Percentiles rank a stretch among this genome's conserved stretches.
Evolutionary conservation across 73 alveolate species (phyloP).

Genomic region (Paramecium caudatum): DNA sequence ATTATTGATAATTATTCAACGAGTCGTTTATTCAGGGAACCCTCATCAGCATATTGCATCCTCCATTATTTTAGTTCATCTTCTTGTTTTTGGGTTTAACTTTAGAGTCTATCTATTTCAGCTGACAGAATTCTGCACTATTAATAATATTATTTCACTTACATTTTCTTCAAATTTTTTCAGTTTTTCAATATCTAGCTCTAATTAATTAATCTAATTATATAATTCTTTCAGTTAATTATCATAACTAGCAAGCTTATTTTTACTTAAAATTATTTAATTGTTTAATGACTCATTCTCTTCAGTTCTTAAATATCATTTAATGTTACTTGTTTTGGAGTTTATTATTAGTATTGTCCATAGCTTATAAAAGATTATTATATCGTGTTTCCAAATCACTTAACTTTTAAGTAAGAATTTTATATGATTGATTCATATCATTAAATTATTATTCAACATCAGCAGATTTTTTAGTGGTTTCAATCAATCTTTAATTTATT

Average conservation of each 20-base stretch:
- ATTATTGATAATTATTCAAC: constrained; percentile 13
- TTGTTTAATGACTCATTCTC: background rate
- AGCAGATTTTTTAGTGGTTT: background rate
- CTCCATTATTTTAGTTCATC: constrained; percentile 43
- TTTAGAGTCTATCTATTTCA: constrained; percentile 41
- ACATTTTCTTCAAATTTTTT: constrained; percentile 55
- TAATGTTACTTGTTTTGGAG: background rate
- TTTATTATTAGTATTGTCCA: background rate
- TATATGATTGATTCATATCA: background rate
- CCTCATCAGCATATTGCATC: constrained; percentile 43
- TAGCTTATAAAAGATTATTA: background rate
- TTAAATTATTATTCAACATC: constrained; percentile 13
- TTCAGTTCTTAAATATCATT: background rate
- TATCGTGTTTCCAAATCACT: constrained; percentile 6
- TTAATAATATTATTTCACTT: background rate
- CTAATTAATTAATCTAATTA: constrained; percentile 1
- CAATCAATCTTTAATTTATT: constrained; percentile 13
- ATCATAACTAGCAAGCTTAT: background rate
- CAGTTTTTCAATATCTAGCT: background rate
- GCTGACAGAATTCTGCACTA: constrained; percentile 37
- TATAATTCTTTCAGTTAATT: background rate
- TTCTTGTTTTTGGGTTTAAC: background rate
- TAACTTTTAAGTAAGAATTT: background rate
- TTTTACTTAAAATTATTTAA: background rate
- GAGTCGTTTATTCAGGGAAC: background rate